Evolutionary conservation across 129 eudicot species (phyloP).

Genomic region (Smallanthus sonchifolius): DNA sequence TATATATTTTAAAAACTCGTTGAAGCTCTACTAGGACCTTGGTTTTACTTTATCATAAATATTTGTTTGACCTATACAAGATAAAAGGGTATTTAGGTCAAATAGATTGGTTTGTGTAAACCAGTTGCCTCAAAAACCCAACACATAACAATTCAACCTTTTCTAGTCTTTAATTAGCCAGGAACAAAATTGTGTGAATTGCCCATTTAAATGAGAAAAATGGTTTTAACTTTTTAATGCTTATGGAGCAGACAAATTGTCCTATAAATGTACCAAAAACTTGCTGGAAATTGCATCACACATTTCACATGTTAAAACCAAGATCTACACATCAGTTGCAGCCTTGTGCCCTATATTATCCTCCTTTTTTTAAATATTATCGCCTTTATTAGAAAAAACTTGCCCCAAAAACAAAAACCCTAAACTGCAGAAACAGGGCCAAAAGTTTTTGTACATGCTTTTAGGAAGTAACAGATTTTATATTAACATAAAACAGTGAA

Average conservation of each 20-base stretch:
- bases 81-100: too few species aligned
- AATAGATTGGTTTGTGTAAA: too few species aligned
- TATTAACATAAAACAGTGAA: neutral
- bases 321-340: neutral
- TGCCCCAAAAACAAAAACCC: neutral
- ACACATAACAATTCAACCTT: too few species aligned
- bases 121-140: too few species aligned
- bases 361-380: neutral
- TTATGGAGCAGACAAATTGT: neutral
- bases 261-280: neutral
- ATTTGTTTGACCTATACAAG: neutral
- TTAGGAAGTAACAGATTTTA: neutral
- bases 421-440: neutral
- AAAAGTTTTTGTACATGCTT: slow-evolving; percentile 9
- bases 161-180: neutral
- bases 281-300: neutral
- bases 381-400: neutral
- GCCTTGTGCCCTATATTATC: neutral
- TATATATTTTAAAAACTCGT: neutral
- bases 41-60: too few species aligned
- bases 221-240: neutral
- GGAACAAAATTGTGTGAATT: neutral
- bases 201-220: neutral
- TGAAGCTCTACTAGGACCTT: neutral
- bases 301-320: neutral